Conservation (phyloP, 2,329 filamentous ascomycete genomes). For the Talaromyces islandicus region DNA sequence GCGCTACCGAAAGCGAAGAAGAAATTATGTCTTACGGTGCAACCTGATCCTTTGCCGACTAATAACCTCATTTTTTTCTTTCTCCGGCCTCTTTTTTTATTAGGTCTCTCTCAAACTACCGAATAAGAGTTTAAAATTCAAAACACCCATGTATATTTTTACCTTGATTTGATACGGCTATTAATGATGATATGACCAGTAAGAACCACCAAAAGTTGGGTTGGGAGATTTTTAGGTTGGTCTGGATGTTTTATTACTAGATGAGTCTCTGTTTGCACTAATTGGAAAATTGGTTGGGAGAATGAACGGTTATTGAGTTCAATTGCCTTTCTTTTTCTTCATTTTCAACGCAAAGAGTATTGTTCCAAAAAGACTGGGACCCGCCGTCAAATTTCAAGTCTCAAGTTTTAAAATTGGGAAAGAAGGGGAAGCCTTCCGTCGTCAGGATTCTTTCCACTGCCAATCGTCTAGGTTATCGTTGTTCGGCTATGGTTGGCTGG, state of each 20-base stretch:
- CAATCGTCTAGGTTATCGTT: neutral
- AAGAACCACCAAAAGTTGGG: neutral
- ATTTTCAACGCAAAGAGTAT: neutral
- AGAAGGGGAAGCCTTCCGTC: neutral
- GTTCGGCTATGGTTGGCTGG: neutral
- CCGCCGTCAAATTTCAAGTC: neutral
- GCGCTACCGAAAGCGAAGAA: conserved; percentile 1
- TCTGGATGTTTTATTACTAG: neutral
- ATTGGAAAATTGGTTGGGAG: neutral
- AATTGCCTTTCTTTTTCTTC: neutral
- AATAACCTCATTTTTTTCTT: neutral
- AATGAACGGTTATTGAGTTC: neutral
- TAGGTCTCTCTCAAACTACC: neutral
- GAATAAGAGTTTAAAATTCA: neutral
- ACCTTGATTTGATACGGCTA: neutral
- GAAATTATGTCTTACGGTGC: neutral
- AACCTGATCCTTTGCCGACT: neutral
- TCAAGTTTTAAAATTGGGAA: neutral
- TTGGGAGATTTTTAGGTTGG: neutral
- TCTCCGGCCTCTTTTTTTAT: neutral
- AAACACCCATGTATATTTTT: neutral
- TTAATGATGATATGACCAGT: neutral
- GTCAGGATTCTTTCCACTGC: neutral
- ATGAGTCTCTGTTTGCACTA: neutral
- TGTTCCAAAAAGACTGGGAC: neutral